phyloP scores from a whole-genome alignment of 257 asterid genomes.

The Solanum gandarillasii region DNA sequence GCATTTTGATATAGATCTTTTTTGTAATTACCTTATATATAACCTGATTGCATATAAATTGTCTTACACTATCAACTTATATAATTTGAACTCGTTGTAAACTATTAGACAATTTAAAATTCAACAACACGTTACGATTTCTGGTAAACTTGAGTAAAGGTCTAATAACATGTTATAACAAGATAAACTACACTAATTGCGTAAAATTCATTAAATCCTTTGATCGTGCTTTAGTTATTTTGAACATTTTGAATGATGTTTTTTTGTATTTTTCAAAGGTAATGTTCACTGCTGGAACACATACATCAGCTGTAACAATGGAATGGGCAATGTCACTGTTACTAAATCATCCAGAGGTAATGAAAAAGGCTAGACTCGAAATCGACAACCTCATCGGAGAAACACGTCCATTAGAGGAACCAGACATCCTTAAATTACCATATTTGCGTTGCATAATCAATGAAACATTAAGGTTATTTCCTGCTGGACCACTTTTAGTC shows the following conservation, averaged over 20 bases:
- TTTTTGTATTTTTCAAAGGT: neutral
- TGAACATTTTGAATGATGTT: neutral
- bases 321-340: constrained; percentile 41
- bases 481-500: constrained; percentile 21
- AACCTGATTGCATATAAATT: neutral
- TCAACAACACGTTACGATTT: neutral
- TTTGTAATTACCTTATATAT: neutral
- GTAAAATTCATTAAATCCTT: neutral
- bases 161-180: neutral
- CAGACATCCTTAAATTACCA: constrained; percentile 14
- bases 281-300: constrained; percentile 33
- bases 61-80: neutral
- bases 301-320: constrained; percentile 22
- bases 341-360: constrained; percentile 19
- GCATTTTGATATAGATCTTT: too few species aligned
- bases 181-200: neutral
- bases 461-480: constrained; percentile 21
- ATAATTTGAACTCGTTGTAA: neutral
- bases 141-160: neutral
- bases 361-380: constrained; percentile 11
- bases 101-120: neutral
- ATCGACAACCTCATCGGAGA: constrained; percentile 8
- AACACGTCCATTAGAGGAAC: constrained; percentile 13
- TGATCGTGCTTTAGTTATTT: neutral
- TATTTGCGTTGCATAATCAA: constrained; percentile 25